These are phyloP conservation scores for Seiridium cupressi DNA, from an alignment of 2,329 filamentous ascomycete species.

Conservation along the genomic window DNA sequence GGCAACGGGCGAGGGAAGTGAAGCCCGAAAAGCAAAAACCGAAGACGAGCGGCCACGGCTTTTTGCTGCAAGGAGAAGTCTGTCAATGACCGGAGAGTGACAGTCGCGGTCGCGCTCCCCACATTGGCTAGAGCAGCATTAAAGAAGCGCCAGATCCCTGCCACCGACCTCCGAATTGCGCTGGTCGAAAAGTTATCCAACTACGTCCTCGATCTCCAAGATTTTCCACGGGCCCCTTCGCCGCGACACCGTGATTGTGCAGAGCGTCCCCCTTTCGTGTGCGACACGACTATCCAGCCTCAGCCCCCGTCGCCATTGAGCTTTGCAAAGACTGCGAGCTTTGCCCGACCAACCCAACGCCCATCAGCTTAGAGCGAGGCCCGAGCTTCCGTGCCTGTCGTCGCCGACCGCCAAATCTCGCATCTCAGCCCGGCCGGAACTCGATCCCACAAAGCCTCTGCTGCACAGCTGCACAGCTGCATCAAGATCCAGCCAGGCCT, in stretches of 20 bases:
- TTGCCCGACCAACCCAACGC: too few species aligned
- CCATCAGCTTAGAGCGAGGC: not conserved
- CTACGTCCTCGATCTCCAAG: slow-evolving; percentile 1
- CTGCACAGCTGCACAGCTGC: not conserved
- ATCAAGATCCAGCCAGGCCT: too few species aligned
- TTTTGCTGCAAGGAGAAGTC: too few species aligned
- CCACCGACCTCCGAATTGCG: slow-evolving; percentile 9
- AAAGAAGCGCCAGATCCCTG: slow-evolving; percentile 1
- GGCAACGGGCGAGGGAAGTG: too few species aligned
- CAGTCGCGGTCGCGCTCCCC: not conserved
- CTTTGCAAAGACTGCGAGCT: too few species aligned
- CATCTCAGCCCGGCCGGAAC: not conserved
- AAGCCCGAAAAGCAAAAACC: too few species aligned
- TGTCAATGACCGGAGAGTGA: not conserved
- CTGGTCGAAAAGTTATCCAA: slow-evolving; percentile 4
- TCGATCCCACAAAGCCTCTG: not conserved
- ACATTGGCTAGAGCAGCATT: not conserved
- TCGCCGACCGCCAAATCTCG: not conserved
- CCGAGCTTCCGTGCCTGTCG: not conserved
- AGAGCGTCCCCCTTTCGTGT: not conserved
- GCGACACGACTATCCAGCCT: too few species aligned
- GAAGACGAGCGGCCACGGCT: too few species aligned
- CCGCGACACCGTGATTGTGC: not conserved
- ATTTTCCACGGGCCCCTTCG: not conserved
- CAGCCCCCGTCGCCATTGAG: too few species aligned